phyloP scores from a whole-genome alignment of 441 rosid species.

The Bruguiera hainesii region DNA sequence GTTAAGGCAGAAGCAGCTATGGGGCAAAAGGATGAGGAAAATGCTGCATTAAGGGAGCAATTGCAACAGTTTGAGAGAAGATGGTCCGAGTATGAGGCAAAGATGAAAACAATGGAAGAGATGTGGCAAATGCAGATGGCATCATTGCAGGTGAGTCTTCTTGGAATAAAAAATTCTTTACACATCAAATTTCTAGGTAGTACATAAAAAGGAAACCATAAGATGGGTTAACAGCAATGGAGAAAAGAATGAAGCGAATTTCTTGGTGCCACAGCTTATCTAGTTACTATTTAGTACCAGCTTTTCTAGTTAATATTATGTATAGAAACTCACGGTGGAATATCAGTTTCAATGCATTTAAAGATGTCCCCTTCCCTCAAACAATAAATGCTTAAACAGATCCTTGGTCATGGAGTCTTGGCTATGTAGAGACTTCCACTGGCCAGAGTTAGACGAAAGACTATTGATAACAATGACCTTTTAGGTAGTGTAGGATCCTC shows the following conservation, averaged over 20 bases:
- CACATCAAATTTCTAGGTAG: not conserved
- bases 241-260: too few species aligned
- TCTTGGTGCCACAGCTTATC: too few species aligned
- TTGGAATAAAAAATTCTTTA: not conserved
- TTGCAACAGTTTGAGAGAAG: slow-evolving; percentile 59
- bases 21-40: slow-evolving; percentile 79
- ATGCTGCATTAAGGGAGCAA: slow-evolving; percentile 66
- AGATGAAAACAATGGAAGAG: slow-evolving; percentile 94
- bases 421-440: not conserved
- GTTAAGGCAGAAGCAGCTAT: slow-evolving; percentile 61
- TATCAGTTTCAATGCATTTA: too few species aligned
- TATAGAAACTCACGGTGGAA: too few species aligned
- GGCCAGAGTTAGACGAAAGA: not conserved
- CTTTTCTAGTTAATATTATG: too few species aligned
- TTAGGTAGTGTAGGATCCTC: not conserved
- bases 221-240: too few species aligned
- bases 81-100: slow-evolving; percentile 80
- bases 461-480: not conserved
- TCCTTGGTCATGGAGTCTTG: not conserved
- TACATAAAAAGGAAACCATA: too few species aligned
- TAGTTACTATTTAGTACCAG: too few species aligned
- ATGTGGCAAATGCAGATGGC: slow-evolving; percentile 88
- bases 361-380: too few species aligned
- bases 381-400: not conserved
- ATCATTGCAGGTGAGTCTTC: slow-evolving; percentile 65